A percentile compares a stretch with the other conserved stretches of the same genome.
Conservation (phyloP, 2,329 filamentous ascomycete genomes). For the Sordariomycetes sp. region DNA sequence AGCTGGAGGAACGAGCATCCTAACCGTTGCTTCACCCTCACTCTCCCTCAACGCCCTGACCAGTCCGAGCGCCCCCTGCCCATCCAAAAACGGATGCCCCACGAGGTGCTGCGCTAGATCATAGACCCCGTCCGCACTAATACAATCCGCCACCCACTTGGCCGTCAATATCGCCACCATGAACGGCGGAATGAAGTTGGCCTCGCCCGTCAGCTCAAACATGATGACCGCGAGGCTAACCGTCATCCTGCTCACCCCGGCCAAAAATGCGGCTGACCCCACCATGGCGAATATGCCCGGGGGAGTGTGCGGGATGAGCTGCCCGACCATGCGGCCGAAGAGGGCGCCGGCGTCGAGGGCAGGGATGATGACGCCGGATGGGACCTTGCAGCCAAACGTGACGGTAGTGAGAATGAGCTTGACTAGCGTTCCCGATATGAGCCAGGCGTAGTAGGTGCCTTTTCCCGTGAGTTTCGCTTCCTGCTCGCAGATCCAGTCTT, state of each 20-base stretch:
- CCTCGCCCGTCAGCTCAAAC: conserved; percentile 46
- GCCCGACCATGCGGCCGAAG: conserved; percentile 39
- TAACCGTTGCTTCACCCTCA: conserved; percentile 19
- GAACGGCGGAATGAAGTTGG: conserved; percentile 41
- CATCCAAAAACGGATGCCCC: conserved; percentile 43
- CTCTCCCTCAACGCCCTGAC: conserved; percentile 18
- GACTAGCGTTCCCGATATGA: conserved; percentile 36
- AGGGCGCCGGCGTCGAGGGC: conserved; percentile 42
- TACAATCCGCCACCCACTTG: conserved; percentile 43
- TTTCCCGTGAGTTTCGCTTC: conserved; percentile 22
- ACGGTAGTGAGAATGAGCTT: conserved; percentile 43
- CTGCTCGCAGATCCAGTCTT: conserved; percentile 34
- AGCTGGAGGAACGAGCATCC: conserved; percentile 34
- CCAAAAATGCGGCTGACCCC: conserved; percentile 42
- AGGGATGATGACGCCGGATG: conserved; percentile 47
- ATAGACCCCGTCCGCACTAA: conserved; percentile 40
- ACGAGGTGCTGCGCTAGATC: conserved; percentile 45
- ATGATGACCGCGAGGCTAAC: conserved; percentile 45
- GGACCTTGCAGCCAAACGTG: conserved; percentile 47
- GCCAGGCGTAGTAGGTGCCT: conserved; percentile 29
- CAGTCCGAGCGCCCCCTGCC: conserved; percentile 27
- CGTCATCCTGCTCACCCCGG: conserved; percentile 44
- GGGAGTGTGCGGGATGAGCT: conserved; percentile 24
- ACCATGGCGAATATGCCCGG: conserved; percentile 50
- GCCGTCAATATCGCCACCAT: conserved; percentile 47